Evolutionary conservation across 345 rosid genomes (phyloP).

Genomic region (Psidium friedrichsthalianum): DNA sequence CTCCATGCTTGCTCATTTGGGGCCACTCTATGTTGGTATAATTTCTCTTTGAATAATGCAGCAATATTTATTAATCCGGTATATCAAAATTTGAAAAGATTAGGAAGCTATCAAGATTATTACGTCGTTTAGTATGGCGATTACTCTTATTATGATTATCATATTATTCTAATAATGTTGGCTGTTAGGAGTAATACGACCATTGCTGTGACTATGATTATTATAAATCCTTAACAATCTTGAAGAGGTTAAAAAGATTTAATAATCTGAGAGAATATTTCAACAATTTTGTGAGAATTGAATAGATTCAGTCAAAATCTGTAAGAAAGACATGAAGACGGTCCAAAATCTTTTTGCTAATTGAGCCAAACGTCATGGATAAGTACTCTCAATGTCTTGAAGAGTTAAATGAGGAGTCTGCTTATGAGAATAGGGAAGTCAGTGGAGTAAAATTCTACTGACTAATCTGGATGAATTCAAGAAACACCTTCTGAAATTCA

Average conservation of each 20-base stretch:
- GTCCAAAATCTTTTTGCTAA: rapidly evolving
- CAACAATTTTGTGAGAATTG: background rate
- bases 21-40: background rate
- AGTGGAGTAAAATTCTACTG: background rate
- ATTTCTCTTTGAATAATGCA: background rate
- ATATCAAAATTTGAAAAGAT: rapidly evolving
- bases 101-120: background rate
- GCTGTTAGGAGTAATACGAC: rapidly evolving
- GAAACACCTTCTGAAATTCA: background rate
- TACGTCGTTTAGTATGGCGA: rapidly evolving
- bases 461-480: background rate
- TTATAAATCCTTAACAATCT: background rate
- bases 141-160: background rate
- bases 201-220: background rate
- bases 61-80: background rate
- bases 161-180: background rate
- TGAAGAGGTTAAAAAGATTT: rapidly evolving
- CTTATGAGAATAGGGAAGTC: background rate
- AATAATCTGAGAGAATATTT: background rate
- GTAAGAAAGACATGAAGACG: background rate
- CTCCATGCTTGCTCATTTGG: background rate
- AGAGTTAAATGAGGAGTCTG: background rate
- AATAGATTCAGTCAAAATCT: background rate
- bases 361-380: background rate
- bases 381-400: background rate